Percentiles rank a stretch among this genome's conserved stretches.
Conservation (phyloP, 2,329 filamentous ascomycete genomes). For the Claviceps sp. region DNA sequence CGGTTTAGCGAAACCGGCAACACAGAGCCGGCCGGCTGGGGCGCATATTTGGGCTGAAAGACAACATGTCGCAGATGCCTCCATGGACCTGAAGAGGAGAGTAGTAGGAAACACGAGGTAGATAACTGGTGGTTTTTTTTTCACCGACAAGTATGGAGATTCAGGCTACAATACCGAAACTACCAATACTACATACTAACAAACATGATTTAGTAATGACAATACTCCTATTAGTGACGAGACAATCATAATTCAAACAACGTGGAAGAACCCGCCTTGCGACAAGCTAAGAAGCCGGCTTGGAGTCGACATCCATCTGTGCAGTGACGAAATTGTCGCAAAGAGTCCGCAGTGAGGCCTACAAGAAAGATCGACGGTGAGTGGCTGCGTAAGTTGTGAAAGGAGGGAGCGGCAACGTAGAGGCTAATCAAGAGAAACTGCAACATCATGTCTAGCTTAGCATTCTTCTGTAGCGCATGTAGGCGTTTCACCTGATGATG, state of each 20-base stretch:
- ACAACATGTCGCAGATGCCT: too few species aligned
- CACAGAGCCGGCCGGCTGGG: too few species aligned
- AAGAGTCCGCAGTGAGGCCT: slow-evolving; percentile 3
- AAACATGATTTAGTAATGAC: too few species aligned
- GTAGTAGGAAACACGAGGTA: too few species aligned
- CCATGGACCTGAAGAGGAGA: too few species aligned
- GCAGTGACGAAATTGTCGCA: slow-evolving; percentile 1
- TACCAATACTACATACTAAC: too few species aligned
- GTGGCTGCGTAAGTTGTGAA: neutral
- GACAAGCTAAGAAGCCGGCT: neutral
- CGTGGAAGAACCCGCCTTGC: neutral
- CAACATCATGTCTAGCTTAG: slow-evolving; percentile 7
- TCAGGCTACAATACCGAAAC: too few species aligned
- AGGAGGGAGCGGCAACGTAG: neutral
- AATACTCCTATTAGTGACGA: too few species aligned
- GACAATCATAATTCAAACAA: neutral
- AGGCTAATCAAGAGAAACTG: slow-evolving; percentile 4
- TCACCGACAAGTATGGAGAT: too few species aligned
- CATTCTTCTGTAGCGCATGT: neutral
- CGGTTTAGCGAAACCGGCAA: too few species aligned
- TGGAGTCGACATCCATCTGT: neutral
- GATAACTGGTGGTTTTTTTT: too few species aligned
- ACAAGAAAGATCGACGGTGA: slow-evolving; percentile 1
- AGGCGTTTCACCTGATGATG: neutral
- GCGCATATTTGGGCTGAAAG: too few species aligned